Percentiles rank a stretch among this genome's conserved stretches.
Evolutionary conservation across 148 eudicot species (phyloP).

Genomic region (Arbutus unedo): DNA sequence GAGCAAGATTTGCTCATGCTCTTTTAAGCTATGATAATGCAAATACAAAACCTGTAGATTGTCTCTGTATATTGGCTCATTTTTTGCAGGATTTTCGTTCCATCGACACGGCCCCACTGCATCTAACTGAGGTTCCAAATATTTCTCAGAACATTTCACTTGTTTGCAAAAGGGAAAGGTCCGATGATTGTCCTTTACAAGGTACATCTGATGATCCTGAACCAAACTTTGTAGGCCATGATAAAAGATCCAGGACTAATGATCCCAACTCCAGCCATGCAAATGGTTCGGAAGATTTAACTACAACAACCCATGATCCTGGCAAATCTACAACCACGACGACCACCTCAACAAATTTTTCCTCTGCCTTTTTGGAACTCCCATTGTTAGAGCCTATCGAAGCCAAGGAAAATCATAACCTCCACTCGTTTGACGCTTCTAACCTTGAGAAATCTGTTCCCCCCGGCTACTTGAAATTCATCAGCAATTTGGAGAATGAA

Average conservation of each 20-base stretch:
- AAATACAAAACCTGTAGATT: not conserved
- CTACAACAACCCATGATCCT: conserved; percentile 59
- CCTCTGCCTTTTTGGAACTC: conserved; percentile 53
- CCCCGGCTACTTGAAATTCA: conserved; percentile 85
- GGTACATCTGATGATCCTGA: conserved; percentile 38
- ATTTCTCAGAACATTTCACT: conserved; percentile 41
- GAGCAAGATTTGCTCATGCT: too few species aligned
- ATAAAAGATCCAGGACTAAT: conserved; percentile 50
- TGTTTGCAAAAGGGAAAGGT: conserved; percentile 68
- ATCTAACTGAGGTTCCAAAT: conserved; percentile 36
- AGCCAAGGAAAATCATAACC: conserved; percentile 37
- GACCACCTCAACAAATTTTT: conserved; percentile 31
- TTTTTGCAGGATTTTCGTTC: conserved; percentile 46
- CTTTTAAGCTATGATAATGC: not conserved
- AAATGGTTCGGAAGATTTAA: conserved; percentile 79
- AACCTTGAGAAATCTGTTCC: conserved; percentile 84
- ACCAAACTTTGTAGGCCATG: conserved; percentile 47
- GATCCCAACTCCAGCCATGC: conserved; percentile 65
- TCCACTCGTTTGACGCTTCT: conserved; percentile 45
- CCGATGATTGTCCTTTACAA: conserved; percentile 40
- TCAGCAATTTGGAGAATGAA: conserved; percentile 77
- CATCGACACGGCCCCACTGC: conserved; percentile 37
- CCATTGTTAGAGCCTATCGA: conserved; percentile 56
- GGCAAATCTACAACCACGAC: conserved; percentile 32
- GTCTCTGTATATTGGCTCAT: not conserved